phyloP scores from a whole-genome alignment of 208 protist genomes.

The Leishmania amazonensis region DNA sequence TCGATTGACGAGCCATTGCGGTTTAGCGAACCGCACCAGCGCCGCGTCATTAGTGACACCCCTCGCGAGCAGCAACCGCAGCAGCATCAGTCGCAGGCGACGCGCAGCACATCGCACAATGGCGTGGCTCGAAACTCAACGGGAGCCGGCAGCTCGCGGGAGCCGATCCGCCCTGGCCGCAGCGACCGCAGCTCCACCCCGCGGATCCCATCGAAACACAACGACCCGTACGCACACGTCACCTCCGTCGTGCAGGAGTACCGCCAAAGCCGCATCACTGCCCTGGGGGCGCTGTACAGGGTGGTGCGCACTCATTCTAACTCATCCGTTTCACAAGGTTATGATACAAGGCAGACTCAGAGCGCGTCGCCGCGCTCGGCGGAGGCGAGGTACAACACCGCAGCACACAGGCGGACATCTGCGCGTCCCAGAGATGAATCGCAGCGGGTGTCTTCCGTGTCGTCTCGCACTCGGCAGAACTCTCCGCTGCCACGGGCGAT shows the following conservation, averaged over 20 bases:
- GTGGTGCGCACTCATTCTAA: conserved; percentile 27
- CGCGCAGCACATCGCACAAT: conserved; percentile 5
- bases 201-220: conserved; percentile 10
- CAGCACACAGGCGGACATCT: neutral
- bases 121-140: neutral
- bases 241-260: conserved; percentile 66
- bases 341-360: neutral
- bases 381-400: neutral
- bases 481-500: conserved; percentile 20
- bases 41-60: conserved; percentile 2
- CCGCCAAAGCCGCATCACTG: conserved; percentile 43
- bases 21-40: conserved; percentile 15
- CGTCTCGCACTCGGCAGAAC: conserved; percentile 10
- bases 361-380: conserved; percentile 3
- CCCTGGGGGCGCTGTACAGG: conserved; percentile 50
- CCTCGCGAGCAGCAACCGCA: neutral
- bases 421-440: neutral
- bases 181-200: conserved; percentile 2
- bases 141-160: neutral
- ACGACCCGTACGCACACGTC: conserved; percentile 48
- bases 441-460: neutral
- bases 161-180: conserved; percentile 16
- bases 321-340: neutral
- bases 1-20: conserved; percentile 8
- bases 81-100: neutral